A percentile compares a stretch with the other conserved stretches of the same genome.
phyloP scores from a whole-genome alignment of 768 basidiomycete genomes.

The Leucocoprinus leucothites region DNA sequence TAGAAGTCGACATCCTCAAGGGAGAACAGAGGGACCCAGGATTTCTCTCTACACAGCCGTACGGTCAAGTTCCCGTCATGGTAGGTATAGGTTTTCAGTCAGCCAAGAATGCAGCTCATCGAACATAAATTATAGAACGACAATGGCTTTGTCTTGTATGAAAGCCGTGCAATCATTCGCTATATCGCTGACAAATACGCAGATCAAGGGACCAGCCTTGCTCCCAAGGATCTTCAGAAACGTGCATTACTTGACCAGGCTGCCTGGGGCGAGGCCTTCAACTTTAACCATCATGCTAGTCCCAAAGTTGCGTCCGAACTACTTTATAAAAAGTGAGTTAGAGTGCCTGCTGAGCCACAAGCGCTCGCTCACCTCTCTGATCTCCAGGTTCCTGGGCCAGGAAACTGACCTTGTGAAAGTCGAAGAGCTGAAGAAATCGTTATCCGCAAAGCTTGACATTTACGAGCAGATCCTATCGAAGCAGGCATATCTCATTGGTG shows the following conservation, averaged over 20 bases:
- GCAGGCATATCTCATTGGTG: slow-evolving; percentile 42
- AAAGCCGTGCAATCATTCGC: slow-evolving; percentile 49
- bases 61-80: not conserved
- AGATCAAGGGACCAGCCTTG: slow-evolving; percentile 38
- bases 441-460: slow-evolving; percentile 35
- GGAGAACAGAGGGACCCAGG: slow-evolving; percentile 33
- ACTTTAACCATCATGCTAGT: slow-evolving; percentile 38
- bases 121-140: slow-evolving; percentile 33
- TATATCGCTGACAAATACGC: slow-evolving; percentile 50
- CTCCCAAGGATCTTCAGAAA: slow-evolving; percentile 35
- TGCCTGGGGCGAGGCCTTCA: slow-evolving; percentile 40
- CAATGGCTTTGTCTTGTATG: slow-evolving; percentile 53
- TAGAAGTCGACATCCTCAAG: slow-evolving; percentile 37
- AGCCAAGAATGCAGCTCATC: not conserved
- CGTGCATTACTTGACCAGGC: slow-evolving; percentile 35
- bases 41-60: not conserved
- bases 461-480: slow-evolving; percentile 47
- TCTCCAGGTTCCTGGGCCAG: slow-evolving; percentile 1
- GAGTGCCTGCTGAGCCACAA: too few species aligned
- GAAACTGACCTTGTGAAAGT: slow-evolving; percentile 26
- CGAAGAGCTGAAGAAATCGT: slow-evolving; percentile 17
- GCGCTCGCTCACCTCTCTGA: not conserved
- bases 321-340: slow-evolving; percentile 41
- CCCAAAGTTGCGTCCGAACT: slow-evolving; percentile 39
- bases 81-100: not conserved